A percentile compares a stretch with the other conserved stretches of the same genome.
These are phyloP conservation scores for Saccharomycopsis hybrid DNA, from an alignment of 1,139 yeast species.

Conservation along the genomic window DNA sequence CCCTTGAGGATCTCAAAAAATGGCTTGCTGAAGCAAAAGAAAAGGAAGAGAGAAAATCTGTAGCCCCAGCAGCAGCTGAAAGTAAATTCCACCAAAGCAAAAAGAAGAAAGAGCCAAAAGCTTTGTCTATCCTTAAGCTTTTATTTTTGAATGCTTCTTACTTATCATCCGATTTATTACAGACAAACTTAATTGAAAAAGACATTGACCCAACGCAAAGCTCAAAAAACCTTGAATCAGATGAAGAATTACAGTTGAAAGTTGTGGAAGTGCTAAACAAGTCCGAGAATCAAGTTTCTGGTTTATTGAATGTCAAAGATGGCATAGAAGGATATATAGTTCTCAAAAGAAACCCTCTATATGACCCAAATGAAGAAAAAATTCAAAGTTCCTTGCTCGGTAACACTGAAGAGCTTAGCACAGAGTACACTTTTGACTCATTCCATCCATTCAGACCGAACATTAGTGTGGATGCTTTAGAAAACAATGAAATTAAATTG, in stretches of 20 bases:
- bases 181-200: conserved; percentile 42
- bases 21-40: conserved; percentile 18
- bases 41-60: not conserved
- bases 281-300: conserved; percentile 38
- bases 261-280: conserved; percentile 42
- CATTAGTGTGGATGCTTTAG: conserved; percentile 31
- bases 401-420: conserved; percentile 24
- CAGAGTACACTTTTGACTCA: conserved; percentile 62
- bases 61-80: not conserved
- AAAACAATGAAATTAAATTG: conserved; percentile 29
- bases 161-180: conserved; percentile 72
- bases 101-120: conserved; percentile 37
- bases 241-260: conserved; percentile 24
- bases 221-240: conserved; percentile 24
- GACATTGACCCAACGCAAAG: conserved; percentile 39
- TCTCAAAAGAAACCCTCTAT: conserved; percentile 51
- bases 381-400: conserved; percentile 13
- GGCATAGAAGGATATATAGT: conserved; percentile 58
- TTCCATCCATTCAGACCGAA: conserved; percentile 79
- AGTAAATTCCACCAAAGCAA: conserved; percentile 9
- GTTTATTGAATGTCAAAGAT: conserved; percentile 28
- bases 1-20: not conserved
- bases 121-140: conserved; percentile 62
- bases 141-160: conserved; percentile 65
- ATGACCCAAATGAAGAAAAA: conserved; percentile 25